A percentile compares a stretch with the other conserved stretches of the same genome.
Conservation (phyloP, 192 early-diverging fungal species). For the Physocladia obscura region DNA sequence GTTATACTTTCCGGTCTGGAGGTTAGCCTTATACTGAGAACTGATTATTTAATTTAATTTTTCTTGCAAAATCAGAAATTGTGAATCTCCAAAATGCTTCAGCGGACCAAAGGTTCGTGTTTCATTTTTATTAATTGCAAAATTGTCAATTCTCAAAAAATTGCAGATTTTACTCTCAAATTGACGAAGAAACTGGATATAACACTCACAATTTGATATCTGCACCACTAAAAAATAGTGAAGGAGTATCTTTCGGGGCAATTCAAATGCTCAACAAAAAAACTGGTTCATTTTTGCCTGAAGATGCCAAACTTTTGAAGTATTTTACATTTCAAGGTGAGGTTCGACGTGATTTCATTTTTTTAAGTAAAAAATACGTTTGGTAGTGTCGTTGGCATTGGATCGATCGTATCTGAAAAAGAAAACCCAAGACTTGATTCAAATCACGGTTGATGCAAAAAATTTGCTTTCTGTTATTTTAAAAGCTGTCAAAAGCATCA, state of each 20-base stretch:
- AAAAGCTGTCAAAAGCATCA: not conserved
- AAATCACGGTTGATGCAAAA: not conserved
- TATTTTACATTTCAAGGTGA: slow-evolving; percentile 23
- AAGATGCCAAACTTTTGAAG: not conserved
- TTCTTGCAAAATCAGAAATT: not conserved
- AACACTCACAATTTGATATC: slow-evolving; percentile 13
- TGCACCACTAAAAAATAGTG: not conserved
- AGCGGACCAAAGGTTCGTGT: not conserved
- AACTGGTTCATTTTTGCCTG: not conserved
- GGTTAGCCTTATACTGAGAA: slow-evolving; percentile 5
- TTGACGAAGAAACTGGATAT: slow-evolving; percentile 21
- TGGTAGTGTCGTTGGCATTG: not conserved
- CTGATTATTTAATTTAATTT: not conserved
- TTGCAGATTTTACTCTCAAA: slow-evolving; percentile 2
- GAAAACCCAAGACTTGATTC: not conserved
- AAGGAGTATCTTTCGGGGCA: slow-evolving; percentile 11
- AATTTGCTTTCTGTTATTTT: not conserved
- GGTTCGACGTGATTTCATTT: not conserved
- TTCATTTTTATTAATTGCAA: not conserved
- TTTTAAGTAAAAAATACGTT: not conserved
- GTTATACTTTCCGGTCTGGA: slow-evolving; percentile 11
- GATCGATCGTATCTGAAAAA: not conserved
- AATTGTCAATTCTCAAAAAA: not conserved
- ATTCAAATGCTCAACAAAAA: slow-evolving; percentile 26
- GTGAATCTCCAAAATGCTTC: slow-evolving; percentile 8